Base-by-base conservation (phyloP, 805 yeast genomes). In the Starmerella kuoi region DNA sequence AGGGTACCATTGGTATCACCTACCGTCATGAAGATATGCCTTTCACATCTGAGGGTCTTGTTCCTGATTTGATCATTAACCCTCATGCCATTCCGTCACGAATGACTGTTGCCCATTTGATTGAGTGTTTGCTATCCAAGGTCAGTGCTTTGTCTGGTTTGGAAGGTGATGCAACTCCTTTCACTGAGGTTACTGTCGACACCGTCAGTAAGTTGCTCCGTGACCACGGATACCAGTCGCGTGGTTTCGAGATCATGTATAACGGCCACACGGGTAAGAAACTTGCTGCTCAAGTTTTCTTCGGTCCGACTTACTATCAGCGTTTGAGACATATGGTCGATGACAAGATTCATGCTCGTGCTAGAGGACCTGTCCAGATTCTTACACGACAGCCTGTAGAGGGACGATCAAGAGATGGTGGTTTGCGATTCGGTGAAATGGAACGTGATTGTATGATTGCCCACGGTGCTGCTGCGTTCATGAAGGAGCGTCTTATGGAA, bases 391-490 rank as follows among this genome's bases (percentile, higher is more conserved):
- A 88, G 65, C 98, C 98, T 4, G 95, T 87, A 49, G 97, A 88
- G 66, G 98, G 98, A 77, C 79, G 98, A 65, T 86, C 96, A 15
- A 77, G 98, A 68, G 97, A 91, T 65, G 98, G 98, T 76, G 98
- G 98, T 55, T 71, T 88, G 62, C 84, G 98, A 66, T 87, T 88
- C 74, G 98, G 98, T 59, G 98, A 88, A 66, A 91, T 91, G 99
- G 99, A 91, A 68, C 84, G 99, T 70, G 99, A 91, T 73, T 91
- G 99, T 80, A 88, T 91, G 96, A 91, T 91, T 71, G 98, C 99
- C 2, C 97, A 91, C 61, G 99, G 99, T 63, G 97, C 96, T 12
- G 96, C 98, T 3, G 93, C 96, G 6, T 88, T 91, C 70, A 74
- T 91, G 68, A 86, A 88, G 65, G 99, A 91, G 68, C 75, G 99